Evolutionary conservation across 2,329 filamentous ascomycete genomes (phyloP), one percentile per base, ranked within the genome.

Genomic region (Xylariaceae sp.): DNA sequence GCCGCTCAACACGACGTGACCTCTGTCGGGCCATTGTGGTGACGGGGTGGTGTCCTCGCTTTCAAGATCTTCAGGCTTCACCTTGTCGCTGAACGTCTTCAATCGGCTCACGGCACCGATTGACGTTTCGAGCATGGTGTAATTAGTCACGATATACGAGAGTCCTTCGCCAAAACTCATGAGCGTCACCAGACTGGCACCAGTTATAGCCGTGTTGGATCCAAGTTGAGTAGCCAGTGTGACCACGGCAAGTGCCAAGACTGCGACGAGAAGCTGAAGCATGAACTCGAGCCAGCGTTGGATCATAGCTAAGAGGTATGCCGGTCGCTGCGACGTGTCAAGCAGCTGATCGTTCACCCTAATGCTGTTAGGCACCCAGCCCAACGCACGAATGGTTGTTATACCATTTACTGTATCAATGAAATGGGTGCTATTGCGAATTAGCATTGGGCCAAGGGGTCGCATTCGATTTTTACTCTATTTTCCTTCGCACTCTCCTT

Each of bases 301-400:
- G 16, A 76, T 66, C 39, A 68, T 68, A 34, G 61, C 67, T 4
- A 77, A 61, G 6, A 76, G 64, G 47, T 78, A 79, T 28, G 70
- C 71, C 3, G 75, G 74, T 19, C 66, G 55, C 44, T 77, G 74
- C 3, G 72, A 74, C 9, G 59, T 61, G 45, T 77, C 68, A 4
- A 78, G 55, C 1, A 74, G 57, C 16, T 53, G 47, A 11, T 63
- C 52, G 42, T 73, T 75, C 43, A 67, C 67, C 18, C 65, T 52
- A 16, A 64, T 55, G 45, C 71, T 65, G 4, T 62, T 57, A 3
- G 57, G 48, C 30, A 66, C 53, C 67, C 72, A 78, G 4, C 69
- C 67, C 48, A 74, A 76, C 4, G 73, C 71, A 15, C 74, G 64
- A 15, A 78, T 56, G 3, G 72, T 76, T 0, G 62, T 61, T 4